A percentile compares a stretch with the other conserved stretches of the same genome.
phyloP scores from a whole-genome alignment of 768 basidiomycete species.

The Mycena rebaudengoi region DNA sequence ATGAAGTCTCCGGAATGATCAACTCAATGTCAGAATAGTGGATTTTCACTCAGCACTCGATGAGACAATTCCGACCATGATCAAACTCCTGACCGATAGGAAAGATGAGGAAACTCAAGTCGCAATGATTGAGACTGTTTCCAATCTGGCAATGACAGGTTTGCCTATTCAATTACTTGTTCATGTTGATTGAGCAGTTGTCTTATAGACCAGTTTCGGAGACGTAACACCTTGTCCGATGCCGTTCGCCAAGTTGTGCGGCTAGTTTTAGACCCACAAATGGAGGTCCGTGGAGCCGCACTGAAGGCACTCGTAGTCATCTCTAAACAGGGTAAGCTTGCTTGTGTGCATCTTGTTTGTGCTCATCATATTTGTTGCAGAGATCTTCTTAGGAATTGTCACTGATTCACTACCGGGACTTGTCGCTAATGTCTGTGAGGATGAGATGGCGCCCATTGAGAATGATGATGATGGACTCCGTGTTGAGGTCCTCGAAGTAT shows the following conservation, averaged over 20 bases:
- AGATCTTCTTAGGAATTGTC: neutral
- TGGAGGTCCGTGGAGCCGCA: neutral
- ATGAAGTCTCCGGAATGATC: neutral
- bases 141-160: neutral
- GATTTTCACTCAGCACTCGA: neutral
- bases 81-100: neutral
- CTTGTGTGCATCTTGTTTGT: neutral
- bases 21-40: neutral
- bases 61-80: neutral
- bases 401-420: neutral
- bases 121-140: neutral
- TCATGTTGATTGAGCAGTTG: neutral
- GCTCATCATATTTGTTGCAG: neutral
- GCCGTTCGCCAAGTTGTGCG: neutral
- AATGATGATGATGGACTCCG: neutral
- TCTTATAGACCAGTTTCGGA: neutral
- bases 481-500: neutral
- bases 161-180: neutral
- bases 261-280: neutral
- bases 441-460: neutral
- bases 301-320: neutral
- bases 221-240: neutral
- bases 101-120: neutral
- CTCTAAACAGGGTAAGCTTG: neutral
- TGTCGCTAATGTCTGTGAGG: neutral